Base-by-base conservation (phyloP, 805 yeast species). In the Candida ortonii region DNA sequence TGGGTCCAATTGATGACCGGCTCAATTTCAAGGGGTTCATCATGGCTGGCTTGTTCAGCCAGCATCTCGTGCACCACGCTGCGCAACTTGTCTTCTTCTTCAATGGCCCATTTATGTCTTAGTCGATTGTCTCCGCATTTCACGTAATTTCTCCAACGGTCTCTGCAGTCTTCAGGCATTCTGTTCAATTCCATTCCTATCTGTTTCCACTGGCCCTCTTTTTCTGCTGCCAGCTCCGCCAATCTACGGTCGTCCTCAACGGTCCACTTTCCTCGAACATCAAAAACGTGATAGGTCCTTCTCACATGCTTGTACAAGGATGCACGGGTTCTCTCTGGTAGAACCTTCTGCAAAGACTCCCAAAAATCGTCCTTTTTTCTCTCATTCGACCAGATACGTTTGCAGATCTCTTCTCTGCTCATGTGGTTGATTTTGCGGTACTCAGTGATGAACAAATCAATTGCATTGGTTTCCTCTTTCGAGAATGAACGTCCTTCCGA, bases 141-240 rank as follows among this genome's bases (percentile, higher is more conserved):
- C 43, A 89, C 84, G 55, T 89, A 90, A 57, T 90, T 90, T 59
- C 97, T 71, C 95, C 95, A 90, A 49, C 97, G 71, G 58, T 90
- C 97, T 49, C 97, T 73, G 59, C 97, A 89, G 62, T 90, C 97
- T 54, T 90, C 97, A 0, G 97, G 97, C 97, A 90, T 90, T 51
- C 97, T 70, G 10, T 84, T 86, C 76, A 90, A 68, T 6, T 67
- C 65, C 34, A 71, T 71, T 6, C 97, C 97, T 41, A 90, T 84
- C 25, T 69, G 67, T 47, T 86, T 86, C 97, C 97, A 90, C 53
- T 84, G 87, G 12, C 93, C 87, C 39, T 80, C 86, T 47, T 76
- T 73, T 16, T 78, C 76, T 7, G 71, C 59, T 8, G 85, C 84
- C 33, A 85, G 62, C 34, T 70, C 70, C 2, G 77, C 76, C 34